These are phyloP conservation scores for Berberis thunbergii DNA, from an alignment of 164 flowering plant species.

Conservation along the genomic window DNA sequence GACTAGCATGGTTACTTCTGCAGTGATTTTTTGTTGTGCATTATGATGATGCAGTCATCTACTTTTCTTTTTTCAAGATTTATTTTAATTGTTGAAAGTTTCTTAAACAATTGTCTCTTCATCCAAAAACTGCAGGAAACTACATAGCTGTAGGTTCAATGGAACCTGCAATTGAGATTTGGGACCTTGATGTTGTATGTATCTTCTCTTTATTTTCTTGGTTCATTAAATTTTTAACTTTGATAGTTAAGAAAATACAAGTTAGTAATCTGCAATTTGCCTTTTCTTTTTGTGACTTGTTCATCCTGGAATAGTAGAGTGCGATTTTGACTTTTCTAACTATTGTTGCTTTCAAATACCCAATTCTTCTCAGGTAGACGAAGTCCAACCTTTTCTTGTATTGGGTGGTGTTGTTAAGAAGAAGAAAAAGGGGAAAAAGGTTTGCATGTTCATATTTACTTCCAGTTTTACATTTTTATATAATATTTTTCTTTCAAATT, in stretches of 20 bases:
- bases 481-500: background rate
- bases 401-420: conserved; percentile 62
- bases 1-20: too few species aligned
- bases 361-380: conserved; percentile 51
- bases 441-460: conserved; percentile 1
- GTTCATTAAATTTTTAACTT: background rate
- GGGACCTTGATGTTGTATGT: conserved; percentile 94
- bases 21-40: too few species aligned
- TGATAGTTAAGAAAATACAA: background rate
- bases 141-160: conserved; percentile 65
- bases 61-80: too few species aligned
- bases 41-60: too few species aligned
- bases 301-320: background rate
- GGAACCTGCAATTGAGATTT: conserved; percentile 93
- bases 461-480: background rate
- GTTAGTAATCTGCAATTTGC: background rate
- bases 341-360: background rate
- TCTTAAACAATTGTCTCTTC: background rate
- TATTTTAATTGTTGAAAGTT: too few species aligned
- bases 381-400: conserved; percentile 57
- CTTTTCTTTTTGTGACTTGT: background rate
- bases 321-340: background rate
- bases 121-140: conserved; percentile 22
- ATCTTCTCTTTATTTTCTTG: conserved; percentile 1
- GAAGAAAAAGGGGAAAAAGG: conserved; percentile 64